These are phyloP conservation scores for Linum trigynum DNA, from an alignment of 345 rosid species.

Conservation along the genomic window DNA sequence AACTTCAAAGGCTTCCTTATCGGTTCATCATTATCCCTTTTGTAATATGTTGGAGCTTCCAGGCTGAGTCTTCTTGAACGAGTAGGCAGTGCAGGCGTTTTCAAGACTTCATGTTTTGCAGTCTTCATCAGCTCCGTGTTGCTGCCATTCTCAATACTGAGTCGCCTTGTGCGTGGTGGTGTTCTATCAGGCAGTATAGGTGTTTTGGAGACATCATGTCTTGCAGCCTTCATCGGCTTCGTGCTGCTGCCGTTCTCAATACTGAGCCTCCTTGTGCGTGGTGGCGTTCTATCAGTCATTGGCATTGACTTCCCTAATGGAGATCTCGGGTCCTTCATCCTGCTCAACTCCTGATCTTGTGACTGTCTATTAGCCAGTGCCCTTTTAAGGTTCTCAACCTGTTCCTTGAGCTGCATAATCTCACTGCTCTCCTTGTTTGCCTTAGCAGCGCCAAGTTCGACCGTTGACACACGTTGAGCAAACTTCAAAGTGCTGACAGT, in stretches of 20 bases:
- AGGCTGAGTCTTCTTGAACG: slow-evolving; percentile 51
- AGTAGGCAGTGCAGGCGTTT: slow-evolving; percentile 37
- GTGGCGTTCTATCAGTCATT: slow-evolving; percentile 57
- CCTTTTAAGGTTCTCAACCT: slow-evolving; percentile 83
- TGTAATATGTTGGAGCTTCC: slow-evolving; percentile 47
- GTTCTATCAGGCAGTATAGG: slow-evolving; percentile 48
- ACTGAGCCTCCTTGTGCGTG: slow-evolving; percentile 52
- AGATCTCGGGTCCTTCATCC: slow-evolving; percentile 39
- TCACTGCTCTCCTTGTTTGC: slow-evolving; percentile 71
- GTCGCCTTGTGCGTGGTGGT: slow-evolving; percentile 61
- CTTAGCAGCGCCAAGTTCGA: slow-evolving; percentile 79
- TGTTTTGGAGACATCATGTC: slow-evolving; percentile 37
- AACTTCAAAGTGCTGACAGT: slow-evolving; percentile 83
- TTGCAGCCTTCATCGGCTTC: slow-evolving; percentile 26
- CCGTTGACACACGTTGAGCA: slow-evolving; percentile 75
- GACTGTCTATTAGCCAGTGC: slow-evolving; percentile 54
- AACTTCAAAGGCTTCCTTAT: slow-evolving; percentile 15
- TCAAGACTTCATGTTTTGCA: slow-evolving; percentile 31
- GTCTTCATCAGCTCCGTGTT: slow-evolving; percentile 30
- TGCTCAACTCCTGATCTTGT: slow-evolving; percentile 21
- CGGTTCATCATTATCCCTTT: slow-evolving; percentile 26
- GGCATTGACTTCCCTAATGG: slow-evolving; percentile 27
- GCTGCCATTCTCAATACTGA: slow-evolving; percentile 52
- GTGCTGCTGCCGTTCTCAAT: slow-evolving; percentile 41
- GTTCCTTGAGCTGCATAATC: slow-evolving; percentile 70